Evolutionary conservation across 441 rosid genomes (phyloP).

Genomic region (Erodium chrysanthum): DNA sequence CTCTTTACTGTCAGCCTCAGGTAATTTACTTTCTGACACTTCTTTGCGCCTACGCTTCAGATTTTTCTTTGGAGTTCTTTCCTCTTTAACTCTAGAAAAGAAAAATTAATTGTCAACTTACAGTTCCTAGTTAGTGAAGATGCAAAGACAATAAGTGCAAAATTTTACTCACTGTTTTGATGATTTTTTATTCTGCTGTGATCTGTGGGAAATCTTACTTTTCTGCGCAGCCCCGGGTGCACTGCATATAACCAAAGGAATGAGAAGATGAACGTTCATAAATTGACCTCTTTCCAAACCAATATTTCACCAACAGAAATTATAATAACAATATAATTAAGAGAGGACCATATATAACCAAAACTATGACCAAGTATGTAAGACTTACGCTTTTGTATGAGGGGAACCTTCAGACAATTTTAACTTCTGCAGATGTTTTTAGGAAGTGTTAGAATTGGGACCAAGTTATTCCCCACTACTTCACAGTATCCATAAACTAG

Average conservation of each 20-base stretch:
- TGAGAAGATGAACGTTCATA: neutral
- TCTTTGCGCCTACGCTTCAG: slow-evolving; percentile 28
- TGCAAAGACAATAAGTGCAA: slow-evolving; percentile 15
- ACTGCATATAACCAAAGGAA: slow-evolving; percentile 30
- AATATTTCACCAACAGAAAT: neutral
- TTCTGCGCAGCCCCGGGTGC: slow-evolving; percentile 33
- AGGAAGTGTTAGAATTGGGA: slow-evolving; percentile 21
- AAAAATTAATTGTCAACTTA: slow-evolving; percentile 16
- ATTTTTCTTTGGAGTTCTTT: slow-evolving; percentile 78
- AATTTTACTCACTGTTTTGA: slow-evolving; percentile 42
- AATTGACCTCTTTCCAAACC: neutral
- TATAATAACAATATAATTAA: neutral
- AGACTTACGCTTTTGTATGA: slow-evolving; percentile 43
- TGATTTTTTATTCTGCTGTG: slow-evolving; percentile 36
- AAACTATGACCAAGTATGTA: slow-evolving; percentile 14
- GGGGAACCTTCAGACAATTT: slow-evolving; percentile 36
- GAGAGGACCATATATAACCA: neutral
- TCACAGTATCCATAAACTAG: slow-evolving; percentile 7
- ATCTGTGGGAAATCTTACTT: slow-evolving; percentile 32
- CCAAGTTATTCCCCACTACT: slow-evolving; percentile 12
- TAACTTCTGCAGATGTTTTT: slow-evolving; percentile 45
- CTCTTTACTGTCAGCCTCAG: slow-evolving; percentile 34
- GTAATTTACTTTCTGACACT: slow-evolving; percentile 27
- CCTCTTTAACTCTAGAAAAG: slow-evolving; percentile 49
- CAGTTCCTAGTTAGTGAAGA: slow-evolving; percentile 11